Conservation (phyloP, 352 stramenopile species). For the Aphanomyces cochlioides region DNA sequence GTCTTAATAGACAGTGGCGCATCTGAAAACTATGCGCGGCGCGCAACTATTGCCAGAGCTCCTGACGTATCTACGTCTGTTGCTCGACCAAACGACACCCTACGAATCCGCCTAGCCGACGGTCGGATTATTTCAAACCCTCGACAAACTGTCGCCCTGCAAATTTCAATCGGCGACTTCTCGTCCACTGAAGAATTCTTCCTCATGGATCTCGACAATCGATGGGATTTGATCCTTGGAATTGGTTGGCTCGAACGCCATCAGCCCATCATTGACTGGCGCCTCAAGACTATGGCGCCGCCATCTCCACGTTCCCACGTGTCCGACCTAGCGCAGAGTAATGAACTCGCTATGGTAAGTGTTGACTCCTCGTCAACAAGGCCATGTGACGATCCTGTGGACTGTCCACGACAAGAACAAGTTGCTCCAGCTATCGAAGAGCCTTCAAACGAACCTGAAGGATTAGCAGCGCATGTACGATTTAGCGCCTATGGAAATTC, state of each 20-base stretch:
- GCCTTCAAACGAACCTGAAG: too few relatives aligned
- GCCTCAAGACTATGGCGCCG: conserved; percentile 30
- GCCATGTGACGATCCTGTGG: too few relatives aligned
- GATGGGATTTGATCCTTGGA: conserved; percentile 37
- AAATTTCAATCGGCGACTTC: conserved; percentile 34
- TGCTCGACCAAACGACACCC: background rate
- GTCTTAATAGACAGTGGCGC: conserved; percentile 32
- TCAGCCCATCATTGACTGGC: conserved; percentile 30
- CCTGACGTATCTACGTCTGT: background rate
- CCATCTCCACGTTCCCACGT: conserved; percentile 10
- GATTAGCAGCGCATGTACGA: too few relatives aligned
- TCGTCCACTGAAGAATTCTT: conserved; percentile 32
- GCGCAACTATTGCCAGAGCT: conserved; percentile 1
- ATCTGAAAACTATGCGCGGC: conserved; percentile 38
- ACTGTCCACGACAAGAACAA: too few relatives aligned
- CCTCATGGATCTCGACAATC: conserved; percentile 36
- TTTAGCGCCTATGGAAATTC: too few relatives aligned
- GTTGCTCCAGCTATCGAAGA: too few relatives aligned
- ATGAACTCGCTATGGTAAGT: background rate
- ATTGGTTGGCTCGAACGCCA: conserved; percentile 37
- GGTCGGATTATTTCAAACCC: conserved; percentile 24
- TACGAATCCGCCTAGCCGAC: conserved; percentile 34
- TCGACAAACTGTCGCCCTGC: conserved; percentile 23
- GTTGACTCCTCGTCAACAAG: too few relatives aligned
- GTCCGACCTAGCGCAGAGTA: background rate